Conservation (phyloP, 495 filamentous ascomycete genomes). For the Trichoderma gamsii region DNA sequence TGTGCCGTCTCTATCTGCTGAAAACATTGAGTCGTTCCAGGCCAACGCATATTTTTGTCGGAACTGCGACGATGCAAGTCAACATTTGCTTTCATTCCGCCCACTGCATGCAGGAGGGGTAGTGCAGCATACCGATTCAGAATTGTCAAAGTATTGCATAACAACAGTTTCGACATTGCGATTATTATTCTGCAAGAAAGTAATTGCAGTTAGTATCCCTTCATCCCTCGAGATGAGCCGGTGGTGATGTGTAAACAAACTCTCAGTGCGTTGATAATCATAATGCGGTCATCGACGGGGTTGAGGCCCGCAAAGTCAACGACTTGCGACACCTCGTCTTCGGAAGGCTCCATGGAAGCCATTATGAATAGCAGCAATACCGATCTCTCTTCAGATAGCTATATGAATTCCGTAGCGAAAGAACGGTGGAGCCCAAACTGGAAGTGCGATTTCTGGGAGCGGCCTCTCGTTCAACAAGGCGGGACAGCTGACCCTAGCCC, state of each 20-base stretch:
- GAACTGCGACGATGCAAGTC: constrained; percentile 23
- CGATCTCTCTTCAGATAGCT: neutral
- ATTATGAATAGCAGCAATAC: neutral
- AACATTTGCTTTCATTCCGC: neutral
- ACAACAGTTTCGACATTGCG: constrained; percentile 39
- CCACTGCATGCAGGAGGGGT: neutral
- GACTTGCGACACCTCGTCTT: constrained; percentile 27
- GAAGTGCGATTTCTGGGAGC: neutral
- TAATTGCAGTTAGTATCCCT: neutral
- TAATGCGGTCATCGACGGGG: constrained; percentile 22
- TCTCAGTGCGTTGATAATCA: constrained; percentile 34
- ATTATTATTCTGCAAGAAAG: constrained; percentile 32
- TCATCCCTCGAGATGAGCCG: neutral
- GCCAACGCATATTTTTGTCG: constrained; percentile 24
- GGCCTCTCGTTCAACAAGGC: neutral
- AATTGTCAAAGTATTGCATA: constrained; percentile 40
- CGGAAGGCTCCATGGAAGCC: constrained; percentile 24
- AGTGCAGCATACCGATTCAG: constrained; percentile 31
- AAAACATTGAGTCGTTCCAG: constrained; percentile 46
- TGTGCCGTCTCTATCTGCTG: constrained; percentile 38
- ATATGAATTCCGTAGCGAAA: neutral
- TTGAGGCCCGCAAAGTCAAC: constrained; percentile 26
- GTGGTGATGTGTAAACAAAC: constrained; percentile 21
- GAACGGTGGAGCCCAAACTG: neutral
- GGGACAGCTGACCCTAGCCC: constrained; percentile 9